Evolutionary conservation across 495 filamentous ascomycete species (phyloP).

Genomic region (Lichenothelia convexa): DNA sequence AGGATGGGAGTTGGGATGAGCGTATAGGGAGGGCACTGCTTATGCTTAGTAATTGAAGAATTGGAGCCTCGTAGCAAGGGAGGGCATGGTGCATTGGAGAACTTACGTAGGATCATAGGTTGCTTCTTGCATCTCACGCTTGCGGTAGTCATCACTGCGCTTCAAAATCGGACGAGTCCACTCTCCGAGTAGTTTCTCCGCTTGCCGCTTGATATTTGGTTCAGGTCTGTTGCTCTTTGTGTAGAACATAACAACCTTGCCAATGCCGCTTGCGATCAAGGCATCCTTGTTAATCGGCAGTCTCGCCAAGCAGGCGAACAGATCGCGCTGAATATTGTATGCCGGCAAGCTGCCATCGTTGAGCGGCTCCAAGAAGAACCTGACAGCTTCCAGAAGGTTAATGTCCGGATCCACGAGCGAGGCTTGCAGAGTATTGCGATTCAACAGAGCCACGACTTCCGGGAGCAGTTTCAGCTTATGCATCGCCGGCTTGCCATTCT

Average conservation of each 20-base stretch:
- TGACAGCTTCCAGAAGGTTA: constrained; percentile 84
- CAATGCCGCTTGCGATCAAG: constrained; percentile 76
- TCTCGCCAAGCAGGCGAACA: constrained; percentile 61
- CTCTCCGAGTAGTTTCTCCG: constrained; percentile 74
- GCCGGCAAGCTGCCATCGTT: constrained; percentile 83
- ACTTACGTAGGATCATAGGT: constrained; percentile 39
- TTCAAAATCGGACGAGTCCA: constrained; percentile 96
- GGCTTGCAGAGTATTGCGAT: constrained; percentile 66
- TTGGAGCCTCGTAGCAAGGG: background rate
- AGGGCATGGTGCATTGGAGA: background rate
- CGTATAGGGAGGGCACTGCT: constrained; percentile 11
- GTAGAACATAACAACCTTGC: constrained; percentile 92
- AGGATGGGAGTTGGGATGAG: constrained; percentile 11
- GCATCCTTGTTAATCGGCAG: constrained; percentile 81
- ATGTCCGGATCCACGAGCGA: constrained; percentile 80
- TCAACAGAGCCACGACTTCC: constrained; percentile 73
- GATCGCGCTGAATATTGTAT: constrained; percentile 90
- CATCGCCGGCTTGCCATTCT: constrained; percentile 58
- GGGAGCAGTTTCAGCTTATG: constrained; percentile 91
- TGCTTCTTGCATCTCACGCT: constrained; percentile 40
- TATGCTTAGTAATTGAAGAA: constrained; percentile 11
- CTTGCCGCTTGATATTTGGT: constrained; percentile 73
- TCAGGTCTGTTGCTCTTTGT: constrained; percentile 82
- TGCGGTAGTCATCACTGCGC: constrained; percentile 78
- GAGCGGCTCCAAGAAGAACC: constrained; percentile 92